phyloP scores from a whole-genome alignment of 805 yeast genomes.

The Wickerhamomyces canadensis region DNA sequence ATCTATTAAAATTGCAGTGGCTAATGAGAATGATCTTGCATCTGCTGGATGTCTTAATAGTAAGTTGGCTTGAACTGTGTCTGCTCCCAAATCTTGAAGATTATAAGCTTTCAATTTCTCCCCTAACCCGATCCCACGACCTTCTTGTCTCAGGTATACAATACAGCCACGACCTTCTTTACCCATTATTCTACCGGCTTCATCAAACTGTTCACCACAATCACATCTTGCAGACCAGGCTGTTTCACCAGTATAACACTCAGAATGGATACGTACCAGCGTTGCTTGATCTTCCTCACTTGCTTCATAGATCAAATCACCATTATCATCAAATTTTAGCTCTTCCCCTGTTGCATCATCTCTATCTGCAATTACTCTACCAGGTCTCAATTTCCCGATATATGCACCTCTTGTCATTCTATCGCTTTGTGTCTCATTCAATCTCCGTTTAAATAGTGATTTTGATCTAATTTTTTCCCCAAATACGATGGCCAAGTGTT shows the following conservation, averaged over 20 bases:
- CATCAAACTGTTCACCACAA: slow-evolving; percentile 98
- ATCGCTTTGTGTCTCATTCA: slow-evolving; percentile 79
- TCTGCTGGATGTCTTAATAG: slow-evolving; percentile 95
- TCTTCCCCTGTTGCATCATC: slow-evolving; percentile 41
- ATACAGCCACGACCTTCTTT: slow-evolving; percentile 85
- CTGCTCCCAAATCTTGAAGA: slow-evolving; percentile 96
- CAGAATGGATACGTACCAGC: slow-evolving; percentile 88
- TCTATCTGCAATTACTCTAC: slow-evolving; percentile 63
- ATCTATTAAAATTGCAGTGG: slow-evolving; percentile 88
- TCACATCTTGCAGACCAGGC: slow-evolving; percentile 99
- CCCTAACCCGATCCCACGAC: slow-evolving; percentile 97
- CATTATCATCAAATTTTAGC: slow-evolving; percentile 35
- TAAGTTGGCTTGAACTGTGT: slow-evolving; percentile 94
- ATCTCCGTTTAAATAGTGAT: slow-evolving; percentile 55
- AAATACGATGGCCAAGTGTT: slow-evolving; percentile 94
- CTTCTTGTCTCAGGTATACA: slow-evolving; percentile 94
- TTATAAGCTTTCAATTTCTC: slow-evolving; percentile 96
- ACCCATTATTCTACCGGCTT: slow-evolving; percentile 94
- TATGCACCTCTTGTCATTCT: slow-evolving; percentile 99
- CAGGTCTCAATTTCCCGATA: slow-evolving; percentile 84
- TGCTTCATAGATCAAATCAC: slow-evolving; percentile 27
- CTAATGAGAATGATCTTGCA: slow-evolving; percentile 88
- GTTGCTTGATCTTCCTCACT: slow-evolving; percentile 36
- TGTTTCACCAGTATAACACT: slow-evolving; percentile 98
- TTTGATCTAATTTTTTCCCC: slow-evolving; percentile 86